A percentile compares a stretch with the other conserved stretches of the same genome.
These are phyloP conservation scores for Sporothrix humicola DNA, from an alignment of 2,329 filamentous ascomycete species.

Conservation along the genomic window DNA sequence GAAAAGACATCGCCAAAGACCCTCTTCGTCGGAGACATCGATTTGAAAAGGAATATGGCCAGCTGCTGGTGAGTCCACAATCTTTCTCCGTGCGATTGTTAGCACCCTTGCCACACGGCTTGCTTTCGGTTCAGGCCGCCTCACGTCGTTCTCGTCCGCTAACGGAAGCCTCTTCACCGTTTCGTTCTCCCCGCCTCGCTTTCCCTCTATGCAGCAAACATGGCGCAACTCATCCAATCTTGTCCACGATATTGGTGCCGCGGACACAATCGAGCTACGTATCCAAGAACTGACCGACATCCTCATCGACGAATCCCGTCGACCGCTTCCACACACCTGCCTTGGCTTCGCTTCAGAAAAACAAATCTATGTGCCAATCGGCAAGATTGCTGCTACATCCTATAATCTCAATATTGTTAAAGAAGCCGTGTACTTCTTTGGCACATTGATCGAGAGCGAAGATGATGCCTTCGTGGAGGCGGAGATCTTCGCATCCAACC, in stretches of 20 bases:
- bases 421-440: constrained; percentile 84
- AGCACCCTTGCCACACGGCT: background rate
- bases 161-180: too few species aligned
- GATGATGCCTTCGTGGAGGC: constrained; percentile 94
- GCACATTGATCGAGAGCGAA: constrained; percentile 91
- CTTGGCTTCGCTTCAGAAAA: constrained; percentile 84
- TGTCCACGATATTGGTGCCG: constrained; percentile 63
- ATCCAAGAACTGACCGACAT: constrained; percentile 71
- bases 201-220: constrained; percentile 51
- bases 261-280: constrained; percentile 66
- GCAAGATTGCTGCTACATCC: constrained; percentile 84
- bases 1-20: constrained; percentile 66
- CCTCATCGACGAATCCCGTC: constrained; percentile 85
- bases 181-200: background rate
- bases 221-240: constrained; percentile 69
- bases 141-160: background rate
- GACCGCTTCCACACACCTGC: constrained; percentile 88
- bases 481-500: constrained; percentile 79
- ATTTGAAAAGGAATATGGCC: constrained; percentile 70
- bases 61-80: constrained; percentile 58
- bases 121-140: background rate
- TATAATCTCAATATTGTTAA: constrained; percentile 86
- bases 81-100: background rate
- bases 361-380: constrained; percentile 87
- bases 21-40: constrained; percentile 68